phyloP scores from a whole-genome alignment of 73 alveolate species.

The Strombidium stylifer region DNA sequence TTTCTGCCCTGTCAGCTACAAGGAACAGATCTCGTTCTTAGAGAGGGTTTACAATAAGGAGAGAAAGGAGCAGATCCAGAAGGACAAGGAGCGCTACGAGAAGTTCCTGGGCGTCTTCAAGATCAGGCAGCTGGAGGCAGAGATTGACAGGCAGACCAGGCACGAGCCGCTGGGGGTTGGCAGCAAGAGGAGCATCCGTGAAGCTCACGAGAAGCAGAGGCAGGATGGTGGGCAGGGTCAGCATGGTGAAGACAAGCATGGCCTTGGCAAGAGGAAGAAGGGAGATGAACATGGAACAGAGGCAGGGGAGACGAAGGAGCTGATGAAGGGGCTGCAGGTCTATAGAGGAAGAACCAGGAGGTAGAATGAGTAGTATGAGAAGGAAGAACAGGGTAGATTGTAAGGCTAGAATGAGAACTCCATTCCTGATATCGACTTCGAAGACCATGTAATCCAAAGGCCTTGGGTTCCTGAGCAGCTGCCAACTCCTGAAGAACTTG shows the following conservation, averaged over 20 bases:
- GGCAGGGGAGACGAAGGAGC: not conserved
- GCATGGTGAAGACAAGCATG: constrained; percentile 12
- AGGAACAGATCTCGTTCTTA: constrained; percentile 60
- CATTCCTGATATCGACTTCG: constrained; percentile 5
- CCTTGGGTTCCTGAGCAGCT: constrained; percentile 35
- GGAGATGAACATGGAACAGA: not conserved
- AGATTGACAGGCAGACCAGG: not conserved
- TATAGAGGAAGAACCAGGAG: constrained; percentile 7
- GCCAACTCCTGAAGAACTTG: constrained; percentile 49
- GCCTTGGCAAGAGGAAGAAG: constrained; percentile 21
- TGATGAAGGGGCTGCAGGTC: constrained; percentile 2
- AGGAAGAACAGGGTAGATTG: no score
- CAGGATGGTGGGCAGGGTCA: not conserved
- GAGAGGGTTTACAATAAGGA: constrained; percentile 69
- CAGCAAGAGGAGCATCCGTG: constrained; percentile 6
- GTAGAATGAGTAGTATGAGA: constrained; percentile 22
- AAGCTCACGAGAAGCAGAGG: not conserved
- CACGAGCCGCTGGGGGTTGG: constrained; percentile 14
- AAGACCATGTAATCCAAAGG: constrained; percentile 35
- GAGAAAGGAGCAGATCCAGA: constrained; percentile 46
- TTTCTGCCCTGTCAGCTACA: constrained; percentile 78
- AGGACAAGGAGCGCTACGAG: constrained; percentile 50
- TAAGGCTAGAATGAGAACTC: no score
- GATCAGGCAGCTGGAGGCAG: no score
- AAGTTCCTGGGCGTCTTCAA: no score